Base-by-base conservation (phyloP, 1,284 basidiomycete genomes). In the Sporisorium scitamineum region DNA sequence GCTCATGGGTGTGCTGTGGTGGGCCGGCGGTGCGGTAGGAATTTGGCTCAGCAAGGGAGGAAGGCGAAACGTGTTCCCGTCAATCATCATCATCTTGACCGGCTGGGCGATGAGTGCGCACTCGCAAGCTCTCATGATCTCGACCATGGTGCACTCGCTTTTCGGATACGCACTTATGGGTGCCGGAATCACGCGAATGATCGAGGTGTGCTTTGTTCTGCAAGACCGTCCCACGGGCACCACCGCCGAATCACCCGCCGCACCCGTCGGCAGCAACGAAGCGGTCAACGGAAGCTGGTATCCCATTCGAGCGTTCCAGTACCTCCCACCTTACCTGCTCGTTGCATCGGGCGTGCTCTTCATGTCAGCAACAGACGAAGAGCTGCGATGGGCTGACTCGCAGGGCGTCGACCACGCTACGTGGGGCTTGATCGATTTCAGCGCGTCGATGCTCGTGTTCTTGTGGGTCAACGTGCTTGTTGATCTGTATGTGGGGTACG, bases 91-190 rank as follows among this genome's bases (percentile, higher is more conserved):
- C 62, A 57, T 66, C 18, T 20, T 79, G n/a, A 81, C 81, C 13
- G 95, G 95, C 2, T 97, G 94, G 92, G 95, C 92, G 0, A 96
- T 97, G 94, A 92, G 93, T 4, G 91, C 93, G 44, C 95, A 97
- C 78, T 90, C 90, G 2, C 95, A 97, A 87, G 90, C 90, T 10
- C 87, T 95, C 57, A 80, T 72, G 76, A 56, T 79, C 54, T 72
- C 47, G 3, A 83, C 83, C 11, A 78, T 93, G 91, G 92, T 96
- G 2, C 94, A 97, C 80, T 88, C 89, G 1, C 88, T 91, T 60
- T 96, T 97, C 78, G 95, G 94, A 14, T 89, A 91, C 79, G 92
- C 92, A 0, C 89, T 98, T 18, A 94, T 95, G 89, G 88, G 91
- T 0, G 95, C 94, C 0, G 95, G 94, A 16, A 72, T 93, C 10